These are phyloP conservation scores for Candida jianshihensis DNA, from an alignment of 805 yeast species.

Conservation along the genomic window DNA sequence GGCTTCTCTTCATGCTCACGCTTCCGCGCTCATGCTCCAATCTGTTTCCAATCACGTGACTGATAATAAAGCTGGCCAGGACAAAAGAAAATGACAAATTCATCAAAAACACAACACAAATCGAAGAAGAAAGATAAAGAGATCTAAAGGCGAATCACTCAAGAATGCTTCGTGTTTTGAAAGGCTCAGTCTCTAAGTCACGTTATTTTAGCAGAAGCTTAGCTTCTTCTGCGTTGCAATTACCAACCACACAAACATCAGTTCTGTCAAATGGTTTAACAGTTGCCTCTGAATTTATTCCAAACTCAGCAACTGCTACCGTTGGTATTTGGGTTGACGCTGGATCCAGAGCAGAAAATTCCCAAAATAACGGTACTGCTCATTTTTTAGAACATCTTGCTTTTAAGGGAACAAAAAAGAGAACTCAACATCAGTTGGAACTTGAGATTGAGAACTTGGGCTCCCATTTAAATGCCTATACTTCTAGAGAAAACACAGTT, in stretches of 20 bases:
- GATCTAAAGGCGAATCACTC: not conserved
- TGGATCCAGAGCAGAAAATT: constrained; percentile 92
- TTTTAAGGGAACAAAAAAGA: constrained; percentile 82
- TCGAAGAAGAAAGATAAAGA: too few relatives aligned
- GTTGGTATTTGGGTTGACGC: constrained; percentile 99
- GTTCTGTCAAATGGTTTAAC: constrained; percentile 86
- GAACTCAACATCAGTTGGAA: constrained; percentile 80
- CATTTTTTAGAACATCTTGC: constrained; percentile 96
- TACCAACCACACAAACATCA: constrained; percentile 56
- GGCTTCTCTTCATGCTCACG: too few relatives aligned
- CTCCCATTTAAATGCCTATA: constrained; percentile 96
- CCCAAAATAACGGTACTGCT: constrained; percentile 86
- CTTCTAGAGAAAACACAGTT: constrained; percentile 95
- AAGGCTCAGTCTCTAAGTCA: not conserved
- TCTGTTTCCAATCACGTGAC: not conserved
- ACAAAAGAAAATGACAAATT: not conserved
- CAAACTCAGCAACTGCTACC: constrained; percentile 88
- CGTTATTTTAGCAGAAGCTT: not conserved
- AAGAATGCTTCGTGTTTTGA: not conserved
- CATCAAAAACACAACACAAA: too few relatives aligned
- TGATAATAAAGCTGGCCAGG: too few relatives aligned
- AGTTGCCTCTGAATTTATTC: constrained; percentile 85
- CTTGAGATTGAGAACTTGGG: constrained; percentile 94
- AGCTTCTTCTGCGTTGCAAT: not conserved
- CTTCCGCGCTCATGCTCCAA: too few relatives aligned